A percentile compares a stretch with the other conserved stretches of the same genome.
These are phyloP conservation scores for Suillus lakei DNA, from an alignment of 768 basidiomycete genomes.

Conservation along the genomic window DNA sequence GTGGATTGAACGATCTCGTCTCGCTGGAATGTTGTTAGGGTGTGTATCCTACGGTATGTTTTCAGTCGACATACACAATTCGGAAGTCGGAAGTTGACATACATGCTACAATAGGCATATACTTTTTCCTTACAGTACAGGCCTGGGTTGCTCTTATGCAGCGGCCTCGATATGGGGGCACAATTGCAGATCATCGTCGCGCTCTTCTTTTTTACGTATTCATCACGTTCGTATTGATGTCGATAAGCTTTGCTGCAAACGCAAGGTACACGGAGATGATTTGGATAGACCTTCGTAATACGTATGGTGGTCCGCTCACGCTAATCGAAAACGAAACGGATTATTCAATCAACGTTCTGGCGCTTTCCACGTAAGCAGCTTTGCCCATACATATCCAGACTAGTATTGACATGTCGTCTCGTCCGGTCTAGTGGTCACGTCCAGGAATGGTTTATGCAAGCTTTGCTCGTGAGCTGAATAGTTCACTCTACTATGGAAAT, in stretches of 20 bases:
- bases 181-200: conserved; percentile 5
- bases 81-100: not conserved
- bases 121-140: conserved; percentile 26
- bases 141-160: conserved; percentile 13
- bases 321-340: conserved; percentile 21
- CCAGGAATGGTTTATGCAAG: conserved; percentile 37
- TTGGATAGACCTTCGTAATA: conserved; percentile 35
- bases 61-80: not conserved
- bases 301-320: conserved; percentile 15
- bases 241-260: conserved; percentile 31
- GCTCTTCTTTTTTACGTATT: conserved; percentile 25
- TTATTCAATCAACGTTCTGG: conserved; percentile 25
- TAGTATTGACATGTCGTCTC: not conserved
- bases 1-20: conserved; percentile 32
- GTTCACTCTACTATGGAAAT: not conserved
- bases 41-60: conserved; percentile 28
- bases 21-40: conserved; percentile 23
- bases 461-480: conserved; percentile 19
- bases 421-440: conserved; percentile 25
- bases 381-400: not conserved
- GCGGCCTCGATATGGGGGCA: conserved; percentile 7
- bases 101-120: conserved; percentile 18
- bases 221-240: conserved; percentile 31
- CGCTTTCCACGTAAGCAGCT: conserved; percentile 21
- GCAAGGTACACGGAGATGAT: conserved; percentile 36